Base-by-base conservation (phyloP, 2,329 filamentous ascomycete genomes). In the Bipolaris cookei region DNA sequence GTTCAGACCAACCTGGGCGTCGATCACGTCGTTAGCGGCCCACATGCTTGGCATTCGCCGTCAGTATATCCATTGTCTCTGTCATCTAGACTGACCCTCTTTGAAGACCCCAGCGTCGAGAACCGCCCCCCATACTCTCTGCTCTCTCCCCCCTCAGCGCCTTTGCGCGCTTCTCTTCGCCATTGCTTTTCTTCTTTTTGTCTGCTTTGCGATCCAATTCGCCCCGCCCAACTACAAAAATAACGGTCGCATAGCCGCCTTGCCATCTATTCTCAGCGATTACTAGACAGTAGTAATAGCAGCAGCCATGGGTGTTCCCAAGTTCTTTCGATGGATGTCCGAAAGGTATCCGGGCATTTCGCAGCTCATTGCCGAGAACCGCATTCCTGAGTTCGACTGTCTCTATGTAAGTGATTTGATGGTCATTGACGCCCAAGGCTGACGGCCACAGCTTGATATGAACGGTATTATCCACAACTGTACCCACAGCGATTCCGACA, bases 381-480 rank as follows among this genome's bases (percentile, higher is more conserved):
- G 95, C 70, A 99, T 99, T 78, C 95, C 95, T 64, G 96, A 99
- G 79, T 99, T 99, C 80, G 95, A 99, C 79, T 95, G 91, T 79
- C 87, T 99, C 61, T 99, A 99, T 79, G 87, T 90, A 76, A 72
- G 84, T 65, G 18, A 47, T 37, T 2, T n/a, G 32, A 35, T 46
- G 18, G 43, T 32, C 20, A 23, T 45, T 45, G 23, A 35, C 39
- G 51, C 56, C 46, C 56, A 43, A 34, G 25, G 56, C 65, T 71
- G 52, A 71, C 58, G 48, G 28, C 30, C 16, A 50, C 47, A 89
- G 87, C 83, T 96, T 68, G 91, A 96, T 73, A 99, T 99, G 95
- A 99, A 99, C 79, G 95, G 95, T 66, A 99, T 99, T 77, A 99
- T 99, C 72, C 70, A 99, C 79, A 99, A 99, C 78, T 99, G 95